These are phyloP conservation scores for Diplodia seriata DNA, from an alignment of 2,329 filamentous ascomycete species.

Conservation along the genomic window DNA sequence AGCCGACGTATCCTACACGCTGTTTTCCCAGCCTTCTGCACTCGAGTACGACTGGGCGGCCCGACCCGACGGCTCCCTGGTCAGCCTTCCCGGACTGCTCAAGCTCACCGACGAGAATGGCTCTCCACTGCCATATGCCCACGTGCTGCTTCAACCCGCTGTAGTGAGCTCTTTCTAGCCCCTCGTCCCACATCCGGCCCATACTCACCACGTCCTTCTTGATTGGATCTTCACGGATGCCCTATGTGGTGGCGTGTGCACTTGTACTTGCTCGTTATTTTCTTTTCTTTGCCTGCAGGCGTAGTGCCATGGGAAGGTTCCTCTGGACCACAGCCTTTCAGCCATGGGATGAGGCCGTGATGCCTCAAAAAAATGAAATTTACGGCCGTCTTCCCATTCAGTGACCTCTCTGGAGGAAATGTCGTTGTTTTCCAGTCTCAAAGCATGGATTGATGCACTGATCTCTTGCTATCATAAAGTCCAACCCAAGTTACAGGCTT, in stretches of 20 bases:
- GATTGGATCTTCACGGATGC: neutral
- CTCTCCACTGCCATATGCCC: neutral
- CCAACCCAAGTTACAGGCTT: neutral
- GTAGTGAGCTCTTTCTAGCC: neutral
- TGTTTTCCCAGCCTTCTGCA: constrained; percentile 5
- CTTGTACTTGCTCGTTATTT: neutral
- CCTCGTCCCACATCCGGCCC: neutral
- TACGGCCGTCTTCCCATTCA: neutral
- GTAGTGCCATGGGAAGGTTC: neutral
- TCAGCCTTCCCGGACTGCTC: neutral
- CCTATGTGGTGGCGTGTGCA: neutral
- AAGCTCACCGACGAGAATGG: constrained; percentile 6
- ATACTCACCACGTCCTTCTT: neutral
- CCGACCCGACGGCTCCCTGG: neutral
- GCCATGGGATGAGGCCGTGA: neutral
- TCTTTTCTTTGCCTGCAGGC: neutral
- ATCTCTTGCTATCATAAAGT: no score
- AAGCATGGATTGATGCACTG: no score
- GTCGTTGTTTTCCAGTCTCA: no score
- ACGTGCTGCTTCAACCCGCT: neutral
- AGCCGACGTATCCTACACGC: constrained; percentile 3
- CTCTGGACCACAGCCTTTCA: neutral
- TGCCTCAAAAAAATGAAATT: neutral
- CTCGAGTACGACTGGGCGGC: constrained; percentile 7
- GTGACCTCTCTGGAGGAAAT: neutral